A percentile compares a stretch with the other conserved stretches of the same genome.
Conservation (phyloP, 1,284 basidiomycete species). For the Ceratobasidium sp. region DNA sequence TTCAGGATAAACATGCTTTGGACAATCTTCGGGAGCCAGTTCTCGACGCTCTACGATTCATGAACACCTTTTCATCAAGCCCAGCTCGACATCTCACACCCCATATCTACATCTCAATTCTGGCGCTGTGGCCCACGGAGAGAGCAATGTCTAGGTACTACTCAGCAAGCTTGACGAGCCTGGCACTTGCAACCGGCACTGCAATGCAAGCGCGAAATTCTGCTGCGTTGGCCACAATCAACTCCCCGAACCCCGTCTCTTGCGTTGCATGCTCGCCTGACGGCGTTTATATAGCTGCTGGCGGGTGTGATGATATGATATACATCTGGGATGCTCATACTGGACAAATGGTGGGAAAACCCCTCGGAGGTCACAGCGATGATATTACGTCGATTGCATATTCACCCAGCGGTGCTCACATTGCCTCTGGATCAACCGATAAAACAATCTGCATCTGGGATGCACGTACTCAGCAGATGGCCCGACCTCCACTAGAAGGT, state of each 20-base stretch:
- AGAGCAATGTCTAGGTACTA: neutral
- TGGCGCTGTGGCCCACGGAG: neutral
- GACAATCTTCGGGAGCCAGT: neutral
- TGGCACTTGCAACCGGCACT: too few relatives aligned
- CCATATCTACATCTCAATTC: neutral
- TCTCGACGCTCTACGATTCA: neutral
- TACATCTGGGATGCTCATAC: too few relatives aligned
- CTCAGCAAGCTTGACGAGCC: too few relatives aligned
- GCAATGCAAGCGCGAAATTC: too few relatives aligned
- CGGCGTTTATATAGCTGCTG: too few relatives aligned
- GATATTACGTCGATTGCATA: neutral
- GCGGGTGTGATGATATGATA: too few relatives aligned
- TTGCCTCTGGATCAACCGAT: neutral
- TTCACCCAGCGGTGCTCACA: neutral
- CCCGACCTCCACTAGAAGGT: neutral
- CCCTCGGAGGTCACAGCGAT: too few relatives aligned
- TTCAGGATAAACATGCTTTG: neutral
- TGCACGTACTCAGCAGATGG: neutral
- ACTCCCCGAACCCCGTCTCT: too few relatives aligned
- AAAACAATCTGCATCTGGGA: neutral
- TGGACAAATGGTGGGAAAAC: too few relatives aligned
- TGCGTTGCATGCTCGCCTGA: too few relatives aligned
- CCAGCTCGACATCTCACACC: neutral
- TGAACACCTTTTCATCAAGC: neutral
- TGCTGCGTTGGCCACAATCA: too few relatives aligned